Conservation (phyloP, 2,329 filamentous ascomycete genomes). For the Talaromyces marneffei region DNA sequence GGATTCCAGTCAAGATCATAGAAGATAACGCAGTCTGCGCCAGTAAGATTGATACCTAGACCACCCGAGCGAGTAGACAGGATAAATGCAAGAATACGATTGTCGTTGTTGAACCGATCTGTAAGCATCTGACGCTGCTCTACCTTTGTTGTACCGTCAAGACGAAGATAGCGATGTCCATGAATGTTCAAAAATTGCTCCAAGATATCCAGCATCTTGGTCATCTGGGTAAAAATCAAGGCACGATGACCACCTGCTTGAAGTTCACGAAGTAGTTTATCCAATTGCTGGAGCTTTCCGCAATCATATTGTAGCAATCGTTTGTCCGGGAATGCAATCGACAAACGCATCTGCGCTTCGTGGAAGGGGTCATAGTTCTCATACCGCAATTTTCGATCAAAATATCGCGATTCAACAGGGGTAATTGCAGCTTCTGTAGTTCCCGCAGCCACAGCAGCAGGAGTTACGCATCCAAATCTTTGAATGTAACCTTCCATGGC, state of each 20-base stretch:
- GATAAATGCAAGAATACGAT: slow-evolving; percentile 89
- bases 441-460: slow-evolving; percentile 76
- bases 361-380: slow-evolving; percentile 75
- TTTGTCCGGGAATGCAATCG: slow-evolving; percentile 95
- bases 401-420: slow-evolving; percentile 49
- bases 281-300: slow-evolving; percentile 87
- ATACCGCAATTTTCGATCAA: slow-evolving; percentile 45
- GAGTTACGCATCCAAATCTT: slow-evolving; percentile 89
- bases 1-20: slow-evolving; percentile 99
- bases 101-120: slow-evolving; percentile 93
- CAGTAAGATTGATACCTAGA: slow-evolving; percentile 91
- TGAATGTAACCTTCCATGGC: slow-evolving; percentile 69
- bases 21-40: slow-evolving; percentile 96
- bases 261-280: slow-evolving; percentile 75
- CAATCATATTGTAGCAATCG: slow-evolving; percentile 96
- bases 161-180: slow-evolving; percentile 88
- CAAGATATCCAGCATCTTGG: slow-evolving; percentile 92
- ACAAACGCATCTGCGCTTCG: slow-evolving; percentile 82
- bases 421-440: slow-evolving; percentile 64
- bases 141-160: slow-evolving; percentile 94
- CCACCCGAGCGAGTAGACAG: slow-evolving; percentile 90
- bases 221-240: slow-evolving; percentile 99
- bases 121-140: slow-evolving; percentile 93
- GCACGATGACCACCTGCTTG: slow-evolving; percentile 88
- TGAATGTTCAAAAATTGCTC: slow-evolving; percentile 98